Conservation (phyloP, 164 flowering plant species). For the Stephania yunnanensis region DNA sequence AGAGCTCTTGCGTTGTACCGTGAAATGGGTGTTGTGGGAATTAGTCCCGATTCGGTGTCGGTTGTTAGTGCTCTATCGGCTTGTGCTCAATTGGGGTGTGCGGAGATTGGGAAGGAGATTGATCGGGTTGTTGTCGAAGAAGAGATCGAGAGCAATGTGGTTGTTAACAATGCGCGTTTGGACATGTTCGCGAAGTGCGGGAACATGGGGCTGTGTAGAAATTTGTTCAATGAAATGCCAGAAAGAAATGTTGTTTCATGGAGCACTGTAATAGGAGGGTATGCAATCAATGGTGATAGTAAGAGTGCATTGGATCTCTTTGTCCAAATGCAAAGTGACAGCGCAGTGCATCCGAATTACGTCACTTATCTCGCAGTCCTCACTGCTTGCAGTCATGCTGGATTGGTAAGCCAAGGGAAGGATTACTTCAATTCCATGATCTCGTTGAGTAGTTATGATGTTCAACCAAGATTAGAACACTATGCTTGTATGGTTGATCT, state of each 20-base stretch:
- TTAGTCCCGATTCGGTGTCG: slow-evolving; percentile 29
- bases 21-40: slow-evolving; percentile 23
- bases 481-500: slow-evolving; percentile 53
- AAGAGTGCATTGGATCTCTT: slow-evolving; percentile 30
- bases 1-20: slow-evolving; percentile 27
- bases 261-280: slow-evolving; percentile 43
- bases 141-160: slow-evolving; percentile 23
- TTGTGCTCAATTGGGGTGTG: slow-evolving; percentile 36
- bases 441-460: slow-evolving; percentile 16
- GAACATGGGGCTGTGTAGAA: slow-evolving; percentile 22
- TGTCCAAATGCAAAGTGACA: slow-evolving; percentile 29
- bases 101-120: slow-evolving; percentile 30
- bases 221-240: slow-evolving; percentile 30
- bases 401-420: slow-evolving; percentile 32
- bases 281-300: slow-evolving; percentile 36
- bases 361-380: slow-evolving; percentile 37
- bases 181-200: slow-evolving; percentile 44
- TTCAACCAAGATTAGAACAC: slow-evolving; percentile 34
- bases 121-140: slow-evolving; percentile 15
- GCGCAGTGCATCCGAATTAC: slow-evolving; percentile 26
- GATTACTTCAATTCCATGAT: slow-evolving; percentile 31
- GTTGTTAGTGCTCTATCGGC: slow-evolving; percentile 31
- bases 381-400: slow-evolving; percentile 44
- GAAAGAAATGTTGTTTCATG: slow-evolving; percentile 35
- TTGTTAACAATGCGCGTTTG: slow-evolving; percentile 33